Evolutionary conservation across 202 grass and related monocot species (phyloP).

Genomic region (Musa balbisiana): DNA sequence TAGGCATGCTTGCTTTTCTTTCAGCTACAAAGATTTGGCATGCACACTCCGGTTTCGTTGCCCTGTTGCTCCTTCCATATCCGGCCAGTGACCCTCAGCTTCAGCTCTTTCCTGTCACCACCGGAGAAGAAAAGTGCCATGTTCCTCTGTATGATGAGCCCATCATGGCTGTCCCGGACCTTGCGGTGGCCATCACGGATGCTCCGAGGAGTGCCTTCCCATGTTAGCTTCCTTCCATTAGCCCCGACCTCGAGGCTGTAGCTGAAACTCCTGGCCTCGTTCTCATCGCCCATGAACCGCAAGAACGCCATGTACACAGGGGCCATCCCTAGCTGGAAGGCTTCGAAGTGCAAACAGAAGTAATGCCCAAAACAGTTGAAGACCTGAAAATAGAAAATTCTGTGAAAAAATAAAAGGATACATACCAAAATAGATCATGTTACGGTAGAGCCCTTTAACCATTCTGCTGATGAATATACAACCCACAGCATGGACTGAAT

Average conservation of each 20-base stretch:
- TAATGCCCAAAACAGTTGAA: constrained; percentile 6
- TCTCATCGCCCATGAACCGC: constrained; percentile 1
- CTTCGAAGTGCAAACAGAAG: constrained; percentile 10
- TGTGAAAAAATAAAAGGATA: background rate
- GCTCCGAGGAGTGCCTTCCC: constrained; percentile 10
- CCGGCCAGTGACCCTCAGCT: constrained; percentile 3
- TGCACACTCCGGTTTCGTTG: background rate
- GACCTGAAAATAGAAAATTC: background rate
- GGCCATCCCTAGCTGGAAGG: background rate
- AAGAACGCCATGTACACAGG: constrained; percentile 3
- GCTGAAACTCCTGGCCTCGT: background rate
- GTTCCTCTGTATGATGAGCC: constrained; percentile 7
- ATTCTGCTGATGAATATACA: background rate
- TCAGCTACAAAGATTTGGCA: constrained; percentile 7
- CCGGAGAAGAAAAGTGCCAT: constrained; percentile 14
- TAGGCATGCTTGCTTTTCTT: background rate
- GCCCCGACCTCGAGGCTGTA: background rate
- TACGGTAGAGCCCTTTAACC: background rate
- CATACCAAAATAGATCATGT: background rate
- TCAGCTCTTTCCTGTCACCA: constrained; percentile 8
- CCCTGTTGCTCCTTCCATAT: constrained; percentile 10
- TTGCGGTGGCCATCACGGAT: constrained; percentile 1
- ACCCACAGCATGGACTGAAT: background rate
- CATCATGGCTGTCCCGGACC: constrained; percentile 4
- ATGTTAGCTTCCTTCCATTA: constrained; percentile 10